These are phyloP conservation scores for Colletotrichum higginsianum DNA, from an alignment of 2,329 filamentous ascomycete species.

Conservation along the genomic window DNA sequence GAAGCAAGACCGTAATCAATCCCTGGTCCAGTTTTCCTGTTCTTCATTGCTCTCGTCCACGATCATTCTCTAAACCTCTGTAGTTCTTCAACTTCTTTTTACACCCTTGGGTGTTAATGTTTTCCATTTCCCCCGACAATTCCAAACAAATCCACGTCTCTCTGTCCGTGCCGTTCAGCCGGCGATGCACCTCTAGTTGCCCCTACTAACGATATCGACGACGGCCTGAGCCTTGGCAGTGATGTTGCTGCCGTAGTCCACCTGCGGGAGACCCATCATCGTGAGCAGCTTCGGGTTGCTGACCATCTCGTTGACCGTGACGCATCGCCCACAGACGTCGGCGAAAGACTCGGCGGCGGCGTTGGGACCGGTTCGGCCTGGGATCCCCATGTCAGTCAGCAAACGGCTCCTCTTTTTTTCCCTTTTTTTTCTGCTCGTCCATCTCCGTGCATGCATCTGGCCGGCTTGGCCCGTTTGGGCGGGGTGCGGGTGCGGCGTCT, in stretches of 20 bases:
- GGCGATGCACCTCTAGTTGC: neutral
- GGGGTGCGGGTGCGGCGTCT: conserved; percentile 4
- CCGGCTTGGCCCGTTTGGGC: neutral
- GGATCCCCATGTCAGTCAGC: conserved; percentile 28
- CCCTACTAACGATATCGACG: conserved; percentile 42
- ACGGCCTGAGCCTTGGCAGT: conserved; percentile 48
- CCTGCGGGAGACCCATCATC: conserved; percentile 51
- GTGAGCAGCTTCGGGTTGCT: conserved; percentile 48
- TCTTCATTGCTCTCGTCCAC: neutral
- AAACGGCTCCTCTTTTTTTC: neutral
- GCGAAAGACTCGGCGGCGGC: conserved; percentile 48
- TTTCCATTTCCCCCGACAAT: neutral
- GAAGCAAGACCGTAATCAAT: neutral
- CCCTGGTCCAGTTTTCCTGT: neutral
- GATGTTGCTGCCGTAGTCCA: conserved; percentile 51
- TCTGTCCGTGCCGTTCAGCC: neutral
- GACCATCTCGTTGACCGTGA: conserved; percentile 52
- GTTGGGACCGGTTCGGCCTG: conserved; percentile 31
- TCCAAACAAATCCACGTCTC: neutral
- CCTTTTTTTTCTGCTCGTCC: neutral
- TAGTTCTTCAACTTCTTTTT: neutral
- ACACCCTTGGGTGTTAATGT: neutral
- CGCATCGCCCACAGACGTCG: conserved; percentile 51
- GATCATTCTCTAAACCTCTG: neutral
- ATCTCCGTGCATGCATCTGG: neutral